A percentile compares a stretch with the other conserved stretches of the same genome.
Evolutionary conservation across 768 basidiomycete genomes (phyloP).

Genomic region (Kwoniella heveanensis): DNA sequence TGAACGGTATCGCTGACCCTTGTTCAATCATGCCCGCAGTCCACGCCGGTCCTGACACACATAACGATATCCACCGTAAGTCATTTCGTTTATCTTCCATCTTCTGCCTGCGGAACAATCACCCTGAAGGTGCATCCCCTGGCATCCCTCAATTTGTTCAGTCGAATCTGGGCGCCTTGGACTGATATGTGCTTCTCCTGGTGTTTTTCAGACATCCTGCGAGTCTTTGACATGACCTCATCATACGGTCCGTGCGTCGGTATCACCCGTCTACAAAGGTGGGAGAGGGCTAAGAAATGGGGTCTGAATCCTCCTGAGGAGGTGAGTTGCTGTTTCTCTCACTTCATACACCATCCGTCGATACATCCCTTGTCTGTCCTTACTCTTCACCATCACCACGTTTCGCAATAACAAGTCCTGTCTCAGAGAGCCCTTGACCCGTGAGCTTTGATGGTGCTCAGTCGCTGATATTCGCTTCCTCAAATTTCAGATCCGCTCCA

Average conservation of each 20-base stretch:
- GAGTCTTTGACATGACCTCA: slow-evolving; percentile 54
- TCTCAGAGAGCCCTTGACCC: too few relatives aligned
- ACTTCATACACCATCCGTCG: too few relatives aligned
- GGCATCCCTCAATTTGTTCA: too few relatives aligned
- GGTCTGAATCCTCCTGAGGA: slow-evolving; percentile 79
- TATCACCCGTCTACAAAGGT: slow-evolving; percentile 74
- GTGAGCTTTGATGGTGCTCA: not conserved
- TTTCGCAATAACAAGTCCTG: not conserved
- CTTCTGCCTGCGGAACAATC: not conserved
- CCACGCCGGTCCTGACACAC: slow-evolving; percentile 49
- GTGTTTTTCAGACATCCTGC: slow-evolving; percentile 49
- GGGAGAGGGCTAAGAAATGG: slow-evolving; percentile 77
- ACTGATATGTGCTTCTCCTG: not conserved
- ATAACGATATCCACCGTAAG: slow-evolving; percentile 51
- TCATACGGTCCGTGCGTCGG: slow-evolving; percentile 53
- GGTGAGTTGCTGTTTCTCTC: too few relatives aligned
- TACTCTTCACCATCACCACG: too few relatives aligned
- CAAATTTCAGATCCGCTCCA: slow-evolving; percentile 68
- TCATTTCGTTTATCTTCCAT: slow-evolving; percentile 32
- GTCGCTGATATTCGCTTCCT: not conserved
- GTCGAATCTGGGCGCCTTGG: too few relatives aligned
- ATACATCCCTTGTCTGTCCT: too few relatives aligned
- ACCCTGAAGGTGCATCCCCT: not conserved
- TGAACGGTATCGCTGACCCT: too few relatives aligned
- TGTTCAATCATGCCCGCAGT: slow-evolving; percentile 33